Evolutionary conservation across 1,284 basidiomycete genomes (phyloP), one percentile per base, ranked within the genome.

Genomic region (Fomitopsis palustris): DNA sequence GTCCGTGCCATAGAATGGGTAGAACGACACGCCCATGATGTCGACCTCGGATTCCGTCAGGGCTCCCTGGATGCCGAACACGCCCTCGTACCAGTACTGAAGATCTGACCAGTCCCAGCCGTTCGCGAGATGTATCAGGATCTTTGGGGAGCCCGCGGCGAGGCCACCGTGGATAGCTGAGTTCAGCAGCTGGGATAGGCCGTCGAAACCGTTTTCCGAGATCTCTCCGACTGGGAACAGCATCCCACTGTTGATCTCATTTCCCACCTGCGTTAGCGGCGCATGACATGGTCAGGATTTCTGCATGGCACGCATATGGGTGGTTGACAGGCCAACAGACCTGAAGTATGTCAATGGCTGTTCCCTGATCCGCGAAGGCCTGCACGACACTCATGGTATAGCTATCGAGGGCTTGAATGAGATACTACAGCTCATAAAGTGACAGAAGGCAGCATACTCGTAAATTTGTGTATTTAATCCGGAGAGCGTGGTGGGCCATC

Each of bases 1-100:
- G n/a, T 76, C 75, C 7, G 82, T 77, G 42, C 78, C 79, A 64
- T 86, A 86, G 74, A 86, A 86, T 0, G 84, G 84, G 65, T 86
- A 87, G 72, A 85, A 85, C 3, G 83, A 85, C 68, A 87, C 84
- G 21, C 83, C 85, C 67, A 86, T 77, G 60, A 85, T 74, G 65
- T 87, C 85, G 55, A 86, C 73, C 61, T 86, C 82, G 31, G 70
- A 67, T 0, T 75, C 71, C 4, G 78, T 68, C 53, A 87, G 73
- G 62, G 82, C 75, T 8, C 85, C 85, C 1, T 74, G 71, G 53
- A 81, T 77, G 71, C 49, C 49, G 33, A 85, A 84, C 42, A 86
- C 78, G 38, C 77, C 74, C 39, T 75, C 72, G 68, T 77, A 87
- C 69, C 81, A 87, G 45, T 72, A 82, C 58, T 71, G 70, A 37